Evolutionary conservation across 2,329 filamentous ascomycete species (phyloP).

Genomic region (Decorospora gaudefroyi): DNA sequence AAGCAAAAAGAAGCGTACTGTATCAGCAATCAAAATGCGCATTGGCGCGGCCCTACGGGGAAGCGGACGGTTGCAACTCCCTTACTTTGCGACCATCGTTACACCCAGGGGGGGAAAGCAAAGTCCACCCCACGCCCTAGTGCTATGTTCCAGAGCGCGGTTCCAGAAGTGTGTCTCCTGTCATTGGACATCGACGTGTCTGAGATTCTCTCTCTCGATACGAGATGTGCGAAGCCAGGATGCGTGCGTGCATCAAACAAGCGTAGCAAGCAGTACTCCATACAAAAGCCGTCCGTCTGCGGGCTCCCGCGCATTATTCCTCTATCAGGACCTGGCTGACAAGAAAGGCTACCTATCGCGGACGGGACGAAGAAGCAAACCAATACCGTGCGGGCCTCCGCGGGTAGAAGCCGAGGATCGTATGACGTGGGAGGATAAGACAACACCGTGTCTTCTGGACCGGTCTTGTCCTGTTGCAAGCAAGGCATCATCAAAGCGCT

Average conservation of each 20-base stretch:
- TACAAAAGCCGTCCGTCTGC: slow-evolving; percentile 12
- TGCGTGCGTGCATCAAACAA: slow-evolving; percentile 18
- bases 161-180: slow-evolving; percentile 16
- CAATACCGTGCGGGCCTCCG: slow-evolving; percentile 11
- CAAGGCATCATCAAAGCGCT: slow-evolving; percentile 12
- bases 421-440: slow-evolving; percentile 16
- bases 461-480: slow-evolving; percentile 18
- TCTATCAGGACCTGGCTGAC: slow-evolving; percentile 10
- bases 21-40: slow-evolving; percentile 25
- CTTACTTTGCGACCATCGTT: slow-evolving; percentile 39
- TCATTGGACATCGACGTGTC: slow-evolving; percentile 16
- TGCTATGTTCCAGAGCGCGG: slow-evolving; percentile 20
- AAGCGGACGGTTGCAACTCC: slow-evolving; percentile 40
- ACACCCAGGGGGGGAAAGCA: slow-evolving; percentile 32
- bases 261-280: too few species aligned
- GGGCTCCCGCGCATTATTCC: slow-evolving; percentile 18
- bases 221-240: slow-evolving; percentile 9
- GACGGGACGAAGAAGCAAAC: slow-evolving; percentile 21
- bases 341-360: slow-evolving; percentile 10
- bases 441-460: slow-evolving; percentile 14
- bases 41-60: slow-evolving; percentile 33
- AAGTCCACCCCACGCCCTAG: slow-evolving; percentile 41
- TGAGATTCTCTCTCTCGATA: slow-evolving; percentile 7
- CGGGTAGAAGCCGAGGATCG: slow-evolving; percentile 11
- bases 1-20: slow-evolving; percentile 27